A percentile compares a stretch with the other conserved stretches of the same genome.
Conservation (phyloP, 257 asterid species). For the Solanum chmielewskii region DNA sequence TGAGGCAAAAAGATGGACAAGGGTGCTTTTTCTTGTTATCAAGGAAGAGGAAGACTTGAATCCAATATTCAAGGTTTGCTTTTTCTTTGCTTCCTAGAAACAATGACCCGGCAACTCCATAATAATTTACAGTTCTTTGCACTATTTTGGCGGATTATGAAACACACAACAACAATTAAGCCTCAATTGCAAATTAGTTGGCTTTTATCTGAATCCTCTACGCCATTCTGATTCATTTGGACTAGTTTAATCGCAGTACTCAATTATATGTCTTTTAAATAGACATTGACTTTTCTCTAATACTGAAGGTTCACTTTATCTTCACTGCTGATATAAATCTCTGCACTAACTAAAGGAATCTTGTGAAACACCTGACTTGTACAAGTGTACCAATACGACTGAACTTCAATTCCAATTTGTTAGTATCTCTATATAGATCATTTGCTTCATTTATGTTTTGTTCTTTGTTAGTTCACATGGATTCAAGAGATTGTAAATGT, state of each 20-base stretch:
- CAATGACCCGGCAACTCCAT: not conserved
- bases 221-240: not conserved
- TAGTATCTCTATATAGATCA: not conserved
- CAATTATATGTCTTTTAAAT: not conserved
- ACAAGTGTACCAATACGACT: not conserved
- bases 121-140: not conserved
- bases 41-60: conserved; percentile 31
- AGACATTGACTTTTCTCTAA: not conserved
- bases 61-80: conserved; percentile 43
- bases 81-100: not conserved
- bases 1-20: conserved; percentile 80
- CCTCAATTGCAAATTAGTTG: not conserved
- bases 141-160: not conserved
- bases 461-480: not conserved
- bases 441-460: not conserved
- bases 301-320: not conserved
- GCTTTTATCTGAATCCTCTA: not conserved
- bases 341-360: not conserved
- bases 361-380: not conserved
- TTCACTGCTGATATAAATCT: not conserved
- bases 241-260: not conserved
- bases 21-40: conserved; percentile 61
- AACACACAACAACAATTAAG: not conserved
- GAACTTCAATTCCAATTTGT: not conserved
- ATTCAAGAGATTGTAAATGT: not conserved